Evolutionary conservation across 2,329 filamentous ascomycete genomes (phyloP), one percentile per base, ranked within the genome.

Genomic region (Xylariaceae sp.): DNA sequence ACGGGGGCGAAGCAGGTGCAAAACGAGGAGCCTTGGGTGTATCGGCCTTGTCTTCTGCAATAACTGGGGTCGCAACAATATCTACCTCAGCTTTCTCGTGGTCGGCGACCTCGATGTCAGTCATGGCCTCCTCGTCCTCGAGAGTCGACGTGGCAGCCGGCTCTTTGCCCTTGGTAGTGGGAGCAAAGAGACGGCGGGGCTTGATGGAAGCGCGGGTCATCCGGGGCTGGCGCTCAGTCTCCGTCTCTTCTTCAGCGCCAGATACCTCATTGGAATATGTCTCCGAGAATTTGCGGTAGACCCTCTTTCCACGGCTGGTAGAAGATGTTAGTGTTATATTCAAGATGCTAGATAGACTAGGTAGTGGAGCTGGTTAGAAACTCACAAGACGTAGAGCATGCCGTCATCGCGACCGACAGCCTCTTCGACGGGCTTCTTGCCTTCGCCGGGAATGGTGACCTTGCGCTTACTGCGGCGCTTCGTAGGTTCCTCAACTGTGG

Each of bases 341-440:
- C 22, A 28, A 28, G 22, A 28, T 5, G 7, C 22, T 28, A 28
- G 22, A 28, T 5, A 7, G 22, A 28, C 22, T 28, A 28, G 22
- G 7, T 28, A 28, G 22, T 28, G 22, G 22, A 28, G 4, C 4
- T 28, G 42, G 50, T 42, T 48, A 36, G 33, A 48, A 59, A 85
- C 88, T 80, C 78, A 91, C 88, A 93, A 93, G 12, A 85, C 80
- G 62, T 85, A 90, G 55, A 91, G 75, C 65, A 90, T 79, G 54
- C 89, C 89, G 67, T 93, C 87, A 4, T 85, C 79, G 31, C 87
- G 84, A 31, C 76, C 69, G 3, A 80, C 77, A 13, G 83, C 83
- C 42, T 87, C 80, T 6, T 89, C 81, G 54, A 90, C 74, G 2
- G 80, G 73, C 60, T 81, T 74, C 22, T 75, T 71, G 31, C 80